These are phyloP conservation scores for Colletotrichum paranaense DNA, from an alignment of 2,329 filamentous ascomycete genomes.

Conservation along the genomic window DNA sequence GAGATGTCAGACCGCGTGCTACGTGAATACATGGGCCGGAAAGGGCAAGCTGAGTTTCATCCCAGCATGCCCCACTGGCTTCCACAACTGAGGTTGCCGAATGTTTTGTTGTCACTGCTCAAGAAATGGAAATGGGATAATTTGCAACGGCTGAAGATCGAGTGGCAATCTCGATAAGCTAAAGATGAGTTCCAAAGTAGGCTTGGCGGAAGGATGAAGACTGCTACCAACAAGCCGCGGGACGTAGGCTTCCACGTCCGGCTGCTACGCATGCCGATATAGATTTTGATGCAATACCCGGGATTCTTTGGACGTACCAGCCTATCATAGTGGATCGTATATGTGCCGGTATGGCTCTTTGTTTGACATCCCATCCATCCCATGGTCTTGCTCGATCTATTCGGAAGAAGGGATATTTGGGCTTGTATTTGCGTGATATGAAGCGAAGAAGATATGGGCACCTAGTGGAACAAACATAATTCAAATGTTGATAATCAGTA, in stretches of 20 bases:
- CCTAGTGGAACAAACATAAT: too few species aligned
- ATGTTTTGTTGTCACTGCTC: neutral
- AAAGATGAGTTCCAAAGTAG: neutral
- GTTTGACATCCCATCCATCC: neutral
- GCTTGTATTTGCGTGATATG: neutral
- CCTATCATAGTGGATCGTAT: neutral
- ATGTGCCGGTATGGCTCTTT: neutral
- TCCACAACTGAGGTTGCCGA: neutral
- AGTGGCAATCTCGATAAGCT: neutral
- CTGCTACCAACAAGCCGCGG: neutral
- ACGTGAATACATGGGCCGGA: neutral
- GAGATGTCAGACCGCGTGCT: too few species aligned
- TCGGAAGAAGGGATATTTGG: neutral
- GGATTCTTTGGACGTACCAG: neutral
- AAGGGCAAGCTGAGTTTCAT: neutral
- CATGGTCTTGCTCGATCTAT: neutral
- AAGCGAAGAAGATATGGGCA: neutral
- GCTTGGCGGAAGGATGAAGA: neutral
- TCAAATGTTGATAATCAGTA: neutral
- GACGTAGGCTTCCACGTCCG: neutral
- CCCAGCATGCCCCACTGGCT: neutral
- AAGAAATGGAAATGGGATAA: neutral
- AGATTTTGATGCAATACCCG: slow-evolving; percentile 1
- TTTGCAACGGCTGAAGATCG: neutral
- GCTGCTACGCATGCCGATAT: neutral